phyloP scores from a whole-genome alignment of 768 basidiomycete species.

The Xerocomus spinulosus region DNA sequence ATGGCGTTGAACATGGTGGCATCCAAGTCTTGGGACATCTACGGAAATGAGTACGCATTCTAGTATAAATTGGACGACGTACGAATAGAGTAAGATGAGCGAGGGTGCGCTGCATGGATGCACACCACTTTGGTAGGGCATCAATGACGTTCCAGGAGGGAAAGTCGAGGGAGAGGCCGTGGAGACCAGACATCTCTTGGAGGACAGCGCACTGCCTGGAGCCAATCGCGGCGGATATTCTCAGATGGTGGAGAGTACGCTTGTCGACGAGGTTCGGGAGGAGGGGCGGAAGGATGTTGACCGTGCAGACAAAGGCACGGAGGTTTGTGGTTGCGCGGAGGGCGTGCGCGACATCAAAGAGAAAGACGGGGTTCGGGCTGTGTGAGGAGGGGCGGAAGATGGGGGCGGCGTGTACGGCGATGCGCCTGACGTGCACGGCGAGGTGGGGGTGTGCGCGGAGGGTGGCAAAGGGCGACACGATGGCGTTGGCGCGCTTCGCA shows the following conservation, averaged over 20 bases:
- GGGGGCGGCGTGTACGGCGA: conserved; percentile 54
- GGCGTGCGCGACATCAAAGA: conserved; percentile 47
- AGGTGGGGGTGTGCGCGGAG: conserved; percentile 49
- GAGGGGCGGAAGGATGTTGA: conserved; percentile 44
- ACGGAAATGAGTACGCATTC: not conserved
- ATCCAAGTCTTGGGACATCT: conserved; percentile 59
- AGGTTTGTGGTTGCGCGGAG: conserved; percentile 50
- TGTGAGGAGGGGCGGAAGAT: conserved; percentile 23
- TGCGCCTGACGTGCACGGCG: conserved; percentile 53
- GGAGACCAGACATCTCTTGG: conserved; percentile 36
- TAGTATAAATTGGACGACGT: conserved; percentile 21
- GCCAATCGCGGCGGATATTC: conserved; percentile 51
- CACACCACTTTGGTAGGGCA: conserved; percentile 54
- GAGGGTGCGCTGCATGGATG: conserved; percentile 40
- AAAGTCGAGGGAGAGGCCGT: conserved; percentile 48
- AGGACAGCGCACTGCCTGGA: conserved; percentile 46
- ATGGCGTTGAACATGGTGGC: conserved; percentile 44
- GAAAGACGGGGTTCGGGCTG: conserved; percentile 42
- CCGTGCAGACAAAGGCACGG: conserved; percentile 51
- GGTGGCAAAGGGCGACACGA: conserved; percentile 58
- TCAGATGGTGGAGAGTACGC: conserved; percentile 41
- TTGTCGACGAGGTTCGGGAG: conserved; percentile 45
- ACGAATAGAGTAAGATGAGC: conserved; percentile 58
- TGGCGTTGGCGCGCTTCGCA: conserved; percentile 47
- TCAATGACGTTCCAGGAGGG: conserved; percentile 63